These are phyloP conservation scores for Bombardia bombarda DNA, from an alignment of 495 filamentous ascomycete species.

Conservation along the genomic window DNA sequence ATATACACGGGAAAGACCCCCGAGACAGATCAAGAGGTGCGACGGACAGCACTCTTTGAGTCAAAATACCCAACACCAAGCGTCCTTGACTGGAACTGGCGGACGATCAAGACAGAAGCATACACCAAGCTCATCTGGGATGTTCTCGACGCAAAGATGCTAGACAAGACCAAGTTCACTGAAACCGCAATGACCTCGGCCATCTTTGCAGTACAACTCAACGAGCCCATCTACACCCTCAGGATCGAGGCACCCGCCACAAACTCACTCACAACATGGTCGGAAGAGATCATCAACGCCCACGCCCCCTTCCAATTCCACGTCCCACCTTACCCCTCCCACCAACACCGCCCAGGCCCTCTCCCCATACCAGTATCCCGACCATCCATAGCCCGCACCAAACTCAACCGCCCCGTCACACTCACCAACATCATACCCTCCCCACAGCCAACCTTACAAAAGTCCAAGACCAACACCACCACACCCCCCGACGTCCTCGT, in stretches of 20 bases:
- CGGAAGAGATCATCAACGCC: too few species aligned
- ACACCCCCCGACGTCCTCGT: not conserved
- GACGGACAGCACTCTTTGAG: not conserved
- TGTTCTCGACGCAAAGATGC: not conserved
- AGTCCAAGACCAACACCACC: not conserved
- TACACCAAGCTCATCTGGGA: not conserved
- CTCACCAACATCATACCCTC: too few species aligned
- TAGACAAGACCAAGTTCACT: not conserved
- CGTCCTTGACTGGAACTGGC: not conserved
- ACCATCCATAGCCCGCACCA: not conserved
- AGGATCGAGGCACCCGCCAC: not conserved
- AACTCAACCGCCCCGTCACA: not conserved
- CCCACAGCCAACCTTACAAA: too few species aligned
- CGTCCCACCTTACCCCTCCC: not conserved
- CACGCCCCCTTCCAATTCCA: not conserved
- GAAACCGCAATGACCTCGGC: constrained; percentile 13
- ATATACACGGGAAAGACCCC: constrained; percentile 2
- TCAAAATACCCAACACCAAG: not conserved
- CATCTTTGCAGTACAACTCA: constrained; percentile 21
- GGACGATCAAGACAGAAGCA: not conserved
- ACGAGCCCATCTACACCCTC: not conserved
- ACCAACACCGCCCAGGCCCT: not conserved
- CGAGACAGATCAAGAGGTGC: too few species aligned
- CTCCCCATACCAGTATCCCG: not conserved
- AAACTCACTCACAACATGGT: too few species aligned